phyloP scores from a whole-genome alignment of 306 rosid genomes.

The barrel medic (Medicago truncatula) region MtrunA17r5.0-ANR NC_053048.1:32338501-32339000 shows the following conservation, averaged over 20 bases:
- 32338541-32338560: not conserved
- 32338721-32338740: not conserved
- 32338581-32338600: not conserved
- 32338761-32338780: not conserved
- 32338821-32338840: not conserved
- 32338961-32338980: constrained; percentile 98
- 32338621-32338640: not conserved
- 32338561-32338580: not conserved
- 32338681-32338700: not conserved
- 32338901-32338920: constrained; percentile 87
- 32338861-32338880: not conserved
- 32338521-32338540: not conserved
- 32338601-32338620: not conserved
- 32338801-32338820: not conserved
- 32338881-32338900: constrained; percentile 89
- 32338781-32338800: constrained; percentile 9
- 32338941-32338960: constrained; percentile 82
- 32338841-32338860: not conserved
- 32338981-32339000: constrained; percentile 86
- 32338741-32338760: not conserved
- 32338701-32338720: too few species aligned
- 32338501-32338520: constrained; percentile 3
- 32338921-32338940: constrained; percentile 87
- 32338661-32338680: not conserved
- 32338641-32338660: not conserved